Evolutionary conservation across 345 rosid species (phyloP), one percentile per base, ranked within the genome.

Genomic region (Aegle marmelos): DNA sequence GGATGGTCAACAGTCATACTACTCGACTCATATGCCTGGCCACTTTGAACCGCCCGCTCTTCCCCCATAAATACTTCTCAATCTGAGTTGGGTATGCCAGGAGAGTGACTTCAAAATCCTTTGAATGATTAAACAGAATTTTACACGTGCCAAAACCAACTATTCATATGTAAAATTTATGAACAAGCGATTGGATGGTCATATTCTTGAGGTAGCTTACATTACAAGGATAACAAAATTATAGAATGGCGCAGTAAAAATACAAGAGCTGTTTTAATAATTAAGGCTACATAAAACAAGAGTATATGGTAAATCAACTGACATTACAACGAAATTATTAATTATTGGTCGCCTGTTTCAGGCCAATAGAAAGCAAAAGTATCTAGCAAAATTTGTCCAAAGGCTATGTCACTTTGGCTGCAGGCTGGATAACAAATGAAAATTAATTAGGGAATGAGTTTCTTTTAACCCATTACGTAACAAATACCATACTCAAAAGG

Each of bases 381-480:
- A 45, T 74, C 66, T 41, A 14, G 36, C 16, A 37, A 37, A 58
- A 7, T 59, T 34, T 25, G 6, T 24, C 37, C 1, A 59, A 59
- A 19, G 54, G 21, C 59, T 16, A 7, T 8, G 7, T 37, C 34
- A 59, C 24, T 33, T 39, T 28, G 24, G 33, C 64, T 50, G 53
- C 36, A 6, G 73, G 37, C 37, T 6, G 59, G 67, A 67, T 68
- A 71, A 61, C 54, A 6, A 24, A 70, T 70, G 36, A 66, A 74
- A 27, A n/a, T 60, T 62, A 27, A 79, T 75, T 75, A 81, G 66
- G 73, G 41, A 39, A 62, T 34, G 31, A 69, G 73, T 75, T 63
- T 59, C 60, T 62, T 28, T 48, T 36, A 71, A 67, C 82, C 74
- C 83, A 78, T 70, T 36, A 80, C 74, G 80, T 73, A 28, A 78